Base-by-base conservation (phyloP, 225 moss, liverwort and hornwort genomes). In the Takakia lepidozioides region DNA sequence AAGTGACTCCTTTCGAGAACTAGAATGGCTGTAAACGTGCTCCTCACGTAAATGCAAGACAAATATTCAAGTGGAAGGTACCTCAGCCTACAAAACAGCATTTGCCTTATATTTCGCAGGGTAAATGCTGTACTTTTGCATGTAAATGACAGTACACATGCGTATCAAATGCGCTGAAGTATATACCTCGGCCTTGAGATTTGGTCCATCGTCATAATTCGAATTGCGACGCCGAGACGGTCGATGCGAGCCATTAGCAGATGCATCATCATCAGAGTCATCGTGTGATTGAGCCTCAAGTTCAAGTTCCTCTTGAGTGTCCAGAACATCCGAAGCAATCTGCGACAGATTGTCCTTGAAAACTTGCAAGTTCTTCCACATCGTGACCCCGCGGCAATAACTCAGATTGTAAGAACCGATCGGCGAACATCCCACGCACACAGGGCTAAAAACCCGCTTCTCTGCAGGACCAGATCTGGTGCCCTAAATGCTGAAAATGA, bases 331-430 rank as follows among this genome's bases (percentile, higher is more conserved):
- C 5, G 95, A 80, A 3, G 95, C 90, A 71, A 95, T 95, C 71
- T 95, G 95, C 48, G 95, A 70, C 57, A 95, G 78, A 64, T 86
- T 95, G 59, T 95, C 95, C 74, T 95, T 95, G 70, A 95, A 79
- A 64, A 74, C 88, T 72, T 90, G 88, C 49, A 95, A 81, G 37
- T 83, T 80, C 46, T 69, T 86, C 95, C 95, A 95, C 95, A 95
- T 95, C 70, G 62, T 77, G 60, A 45, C 63, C 48, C n/a, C n/a
- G n/a, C n/a, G n/a, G n/a, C n/a, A n/a, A n/a, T n/a, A n/a, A n/a
- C n/a, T n/a, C n/a, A n/a, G n/a, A n/a, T n/a, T n/a, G n/a, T n/a
- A n/a, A n/a, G n/a, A n/a, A n/a, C n/a, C n/a, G n/a, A n/a, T n/a
- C n/a, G n/a, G n/a, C n/a, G n/a, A n/a, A n/a, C n/a, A n/a, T n/a